Conservation (phyloP, 179 eudicot species). For the Actinidia arguta region DNA sequence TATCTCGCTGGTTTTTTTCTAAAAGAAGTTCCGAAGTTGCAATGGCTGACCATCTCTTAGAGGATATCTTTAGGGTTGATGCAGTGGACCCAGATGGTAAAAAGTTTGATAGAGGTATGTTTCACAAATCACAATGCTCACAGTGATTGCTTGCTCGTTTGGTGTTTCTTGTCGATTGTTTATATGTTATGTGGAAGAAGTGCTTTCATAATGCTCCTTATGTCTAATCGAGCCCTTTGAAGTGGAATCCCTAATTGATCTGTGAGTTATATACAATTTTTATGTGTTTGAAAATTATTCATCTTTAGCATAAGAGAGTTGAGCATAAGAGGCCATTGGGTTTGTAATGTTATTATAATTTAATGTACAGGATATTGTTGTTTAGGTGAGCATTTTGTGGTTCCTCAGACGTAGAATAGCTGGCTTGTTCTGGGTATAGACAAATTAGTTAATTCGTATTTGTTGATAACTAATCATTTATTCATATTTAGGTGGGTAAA, state of each 20-base stretch:
- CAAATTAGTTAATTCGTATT: too few relatives aligned
- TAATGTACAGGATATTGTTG: background rate
- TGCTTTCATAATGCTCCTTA: background rate
- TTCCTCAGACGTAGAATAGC: background rate
- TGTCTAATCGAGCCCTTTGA: background rate
- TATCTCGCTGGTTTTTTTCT: background rate
- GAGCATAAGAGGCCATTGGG: background rate
- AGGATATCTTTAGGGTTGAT: conserved; percentile 63
- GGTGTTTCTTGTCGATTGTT: background rate
- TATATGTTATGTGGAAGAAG: too few relatives aligned
- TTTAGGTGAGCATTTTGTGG: background rate
- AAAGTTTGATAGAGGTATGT: conserved; percentile 80
- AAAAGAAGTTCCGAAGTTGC: background rate
- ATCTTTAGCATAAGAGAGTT: background rate
- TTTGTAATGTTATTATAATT: background rate
- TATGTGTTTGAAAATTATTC: background rate
- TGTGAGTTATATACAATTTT: background rate
- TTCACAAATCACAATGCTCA: background rate
- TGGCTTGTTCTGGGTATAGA: background rate
- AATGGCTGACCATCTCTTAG: conserved; percentile 54
- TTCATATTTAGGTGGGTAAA: too few relatives aligned
- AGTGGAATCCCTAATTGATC: background rate
- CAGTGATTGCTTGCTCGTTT: background rate
- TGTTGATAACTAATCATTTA: too few relatives aligned
- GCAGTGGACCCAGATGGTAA: conserved; percentile 79